Conservation (phyloP, 1,284 basidiomycete species). For the Naganishia liquefaciens region DNA sequence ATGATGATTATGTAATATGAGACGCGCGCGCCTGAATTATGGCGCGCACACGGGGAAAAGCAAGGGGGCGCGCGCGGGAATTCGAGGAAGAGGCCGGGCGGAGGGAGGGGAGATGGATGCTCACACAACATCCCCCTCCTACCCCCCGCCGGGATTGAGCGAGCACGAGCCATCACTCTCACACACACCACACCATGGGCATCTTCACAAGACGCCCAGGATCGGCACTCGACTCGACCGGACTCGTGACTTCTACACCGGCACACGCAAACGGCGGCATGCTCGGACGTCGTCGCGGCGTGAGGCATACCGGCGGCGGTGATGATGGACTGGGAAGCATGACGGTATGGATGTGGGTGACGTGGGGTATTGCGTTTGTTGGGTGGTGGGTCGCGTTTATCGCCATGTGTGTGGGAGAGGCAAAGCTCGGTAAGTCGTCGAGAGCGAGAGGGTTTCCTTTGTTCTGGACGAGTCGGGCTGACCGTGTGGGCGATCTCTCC, state of each 20-base stretch:
- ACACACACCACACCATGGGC: background rate
- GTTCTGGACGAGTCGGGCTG: background rate
- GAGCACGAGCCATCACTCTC: background rate
- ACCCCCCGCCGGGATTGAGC: no score
- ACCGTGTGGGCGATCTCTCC: conserved; percentile 23
- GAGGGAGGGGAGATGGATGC: background rate
- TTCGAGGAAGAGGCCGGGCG: background rate
- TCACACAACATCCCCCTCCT: background rate
- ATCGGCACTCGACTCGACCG: conserved; percentile 1
- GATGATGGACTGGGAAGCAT: conserved; percentile 1
- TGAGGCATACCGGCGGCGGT: background rate
- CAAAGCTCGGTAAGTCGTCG: conserved; percentile 30
- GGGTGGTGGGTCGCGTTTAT: conserved; percentile 95
- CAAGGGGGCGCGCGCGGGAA: conserved; percentile 10
- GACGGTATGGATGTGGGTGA: conserved; percentile 20
- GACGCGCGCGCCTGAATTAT: no score
- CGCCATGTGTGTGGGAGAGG: conserved; percentile 59
- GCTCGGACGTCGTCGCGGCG: background rate
- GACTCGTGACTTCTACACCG: conserved; percentile 7
- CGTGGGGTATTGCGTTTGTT: conserved; percentile 66
- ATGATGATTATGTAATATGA: no score
- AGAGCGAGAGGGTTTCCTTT: background rate
- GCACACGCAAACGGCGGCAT: background rate
- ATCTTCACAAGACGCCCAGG: conserved; percentile 19
- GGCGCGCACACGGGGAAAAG: no score